Evolutionary conservation across 768 basidiomycete species (phyloP).

Genomic region (Lactifluus piperatus): DNA sequence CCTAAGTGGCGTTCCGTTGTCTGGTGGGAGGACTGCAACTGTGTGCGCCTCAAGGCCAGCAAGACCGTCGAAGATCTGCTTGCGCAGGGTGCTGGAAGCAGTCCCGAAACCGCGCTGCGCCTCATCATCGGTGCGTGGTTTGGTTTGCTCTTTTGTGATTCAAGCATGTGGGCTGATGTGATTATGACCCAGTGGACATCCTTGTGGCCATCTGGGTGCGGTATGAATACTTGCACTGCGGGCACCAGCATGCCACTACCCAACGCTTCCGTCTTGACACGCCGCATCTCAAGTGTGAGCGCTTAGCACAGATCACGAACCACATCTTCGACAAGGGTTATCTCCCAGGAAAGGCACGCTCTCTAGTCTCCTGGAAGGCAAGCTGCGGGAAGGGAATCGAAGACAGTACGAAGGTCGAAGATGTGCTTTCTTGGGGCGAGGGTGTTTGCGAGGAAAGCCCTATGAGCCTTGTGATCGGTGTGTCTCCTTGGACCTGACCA

Average conservation of each 20-base stretch:
- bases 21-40: constrained; percentile 39
- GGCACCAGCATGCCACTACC: constrained; percentile 27
- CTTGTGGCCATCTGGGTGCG: constrained; percentile 37
- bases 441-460: constrained; percentile 31
- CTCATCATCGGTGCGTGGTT: constrained; percentile 37
- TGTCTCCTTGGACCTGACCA: too few relatives aligned
- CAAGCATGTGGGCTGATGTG: background rate
- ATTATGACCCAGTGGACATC: constrained; percentile 33
- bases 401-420: constrained; percentile 25
- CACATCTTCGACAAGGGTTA: constrained; percentile 37
- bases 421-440: constrained; percentile 27
- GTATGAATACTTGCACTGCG: constrained; percentile 33
- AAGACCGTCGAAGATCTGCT: constrained; percentile 30
- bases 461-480: constrained; percentile 33
- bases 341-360: constrained; percentile 28
- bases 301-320: constrained; percentile 41
- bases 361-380: constrained; percentile 36
- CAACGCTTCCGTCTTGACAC: constrained; percentile 37
- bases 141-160: too few relatives aligned
- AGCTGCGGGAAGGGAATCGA: constrained; percentile 29
- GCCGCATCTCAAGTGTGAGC: constrained; percentile 27
- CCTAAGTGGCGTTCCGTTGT: constrained; percentile 33
- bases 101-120: constrained; percentile 36
- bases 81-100: constrained; percentile 33
- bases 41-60: constrained; percentile 30